phyloP scores from a whole-genome alignment of 306 rosid genomes.

The Herpetospermum pedunculosum region DNA sequence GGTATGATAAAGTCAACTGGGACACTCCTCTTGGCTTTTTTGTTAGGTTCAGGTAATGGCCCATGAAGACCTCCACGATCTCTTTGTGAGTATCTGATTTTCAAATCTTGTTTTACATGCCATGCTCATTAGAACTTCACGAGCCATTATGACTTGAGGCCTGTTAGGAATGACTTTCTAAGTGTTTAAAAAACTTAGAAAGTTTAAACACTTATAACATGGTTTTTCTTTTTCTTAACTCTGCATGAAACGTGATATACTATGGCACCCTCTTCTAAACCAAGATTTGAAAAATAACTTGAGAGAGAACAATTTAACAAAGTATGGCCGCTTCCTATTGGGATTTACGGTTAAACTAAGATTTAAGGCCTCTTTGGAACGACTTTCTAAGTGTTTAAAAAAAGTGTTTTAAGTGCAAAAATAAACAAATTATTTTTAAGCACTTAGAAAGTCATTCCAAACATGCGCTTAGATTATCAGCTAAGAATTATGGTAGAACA shows the following conservation, averaged over 20 bases:
- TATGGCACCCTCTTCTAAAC: not conserved
- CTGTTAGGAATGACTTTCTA: no score
- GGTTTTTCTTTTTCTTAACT: not conserved
- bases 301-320: not conserved
- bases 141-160: not conserved
- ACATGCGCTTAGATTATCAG: no score
- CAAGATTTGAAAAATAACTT: not conserved
- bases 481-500: not conserved
- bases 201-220: no score
- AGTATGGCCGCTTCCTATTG: not conserved
- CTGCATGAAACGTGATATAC: not conserved
- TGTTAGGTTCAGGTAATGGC: slow-evolving; percentile 57
- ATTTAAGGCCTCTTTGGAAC: no score
- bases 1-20: slow-evolving; percentile 61
- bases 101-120: not conserved
- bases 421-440: no score
- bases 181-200: no score
- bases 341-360: not conserved
- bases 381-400: no score
- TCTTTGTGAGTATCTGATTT: not conserved
- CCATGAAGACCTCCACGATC: not conserved
- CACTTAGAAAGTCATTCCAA: no score
- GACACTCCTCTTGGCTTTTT: slow-evolving; percentile 59
- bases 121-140: not conserved
- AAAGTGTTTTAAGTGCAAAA: no score